These are phyloP conservation scores for Martensiomyces pterosporus DNA, from an alignment of 192 early-diverging fungal species.

Conservation along the genomic window DNA sequence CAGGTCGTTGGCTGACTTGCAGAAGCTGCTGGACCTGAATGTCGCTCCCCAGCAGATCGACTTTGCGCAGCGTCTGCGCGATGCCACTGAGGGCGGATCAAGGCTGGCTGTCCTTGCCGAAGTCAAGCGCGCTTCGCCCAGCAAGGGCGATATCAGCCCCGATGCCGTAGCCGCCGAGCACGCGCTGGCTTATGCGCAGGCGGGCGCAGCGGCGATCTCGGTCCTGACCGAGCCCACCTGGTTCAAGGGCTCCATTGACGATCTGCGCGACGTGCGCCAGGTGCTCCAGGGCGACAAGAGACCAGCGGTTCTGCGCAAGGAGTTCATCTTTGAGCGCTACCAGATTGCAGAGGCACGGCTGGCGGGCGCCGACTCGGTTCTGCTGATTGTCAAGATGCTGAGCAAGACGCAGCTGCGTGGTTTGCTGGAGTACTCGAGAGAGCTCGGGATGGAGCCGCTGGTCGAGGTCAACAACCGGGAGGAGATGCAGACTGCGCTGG, in stretches of 20 bases:
- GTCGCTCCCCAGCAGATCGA: conserved; percentile 76
- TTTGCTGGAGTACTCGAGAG: conserved; percentile 70
- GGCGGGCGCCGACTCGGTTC: conserved; percentile 90
- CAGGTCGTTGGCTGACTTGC: conserved; percentile 60
- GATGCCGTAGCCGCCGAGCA: conserved; percentile 83
- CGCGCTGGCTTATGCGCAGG: conserved; percentile 78
- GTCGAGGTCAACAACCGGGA: conserved; percentile 92
- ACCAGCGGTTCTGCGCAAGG: conserved; percentile 94
- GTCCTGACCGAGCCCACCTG: conserved; percentile 98
- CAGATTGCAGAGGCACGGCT: conserved; percentile 95
- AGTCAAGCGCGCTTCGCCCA: conserved; percentile 96
- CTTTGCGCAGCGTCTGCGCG: conserved; percentile 66
- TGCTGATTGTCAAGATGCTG: conserved; percentile 96
- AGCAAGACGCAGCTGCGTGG: conserved; percentile 58
- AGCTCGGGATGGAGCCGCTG: conserved; percentile 94
- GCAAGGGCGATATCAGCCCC: conserved; percentile 87
- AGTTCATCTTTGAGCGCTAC: conserved; percentile 94
- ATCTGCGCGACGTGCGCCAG: conserved; percentile 82
- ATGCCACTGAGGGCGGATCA: conserved; percentile 1
- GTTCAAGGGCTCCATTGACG: conserved; percentile 95
- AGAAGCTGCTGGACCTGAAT: conserved; percentile 58
- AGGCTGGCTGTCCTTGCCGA: conserved; percentile 87
- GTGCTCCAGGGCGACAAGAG: conserved; percentile 64
- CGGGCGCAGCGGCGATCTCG: conserved; percentile 90
- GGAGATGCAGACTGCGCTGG: conserved; percentile 86